phyloP scores from a whole-genome alignment of 1,284 basidiomycete species.

The Rhodotorula sp. region DNA sequence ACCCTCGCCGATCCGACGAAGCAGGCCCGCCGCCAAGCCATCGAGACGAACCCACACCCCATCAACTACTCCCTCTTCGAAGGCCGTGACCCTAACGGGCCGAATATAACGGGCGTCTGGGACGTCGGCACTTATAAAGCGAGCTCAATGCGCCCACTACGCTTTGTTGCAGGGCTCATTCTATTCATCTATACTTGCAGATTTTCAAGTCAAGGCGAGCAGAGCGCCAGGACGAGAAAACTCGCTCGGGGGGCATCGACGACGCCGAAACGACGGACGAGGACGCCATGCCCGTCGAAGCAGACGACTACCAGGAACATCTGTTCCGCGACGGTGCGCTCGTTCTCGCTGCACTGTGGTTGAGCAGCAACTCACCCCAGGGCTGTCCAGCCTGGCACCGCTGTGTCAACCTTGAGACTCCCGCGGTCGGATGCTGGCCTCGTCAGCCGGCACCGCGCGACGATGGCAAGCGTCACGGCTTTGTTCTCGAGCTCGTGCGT shows the following conservation, averaged over 20 bases:
- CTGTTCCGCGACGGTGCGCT: constrained; percentile 8
- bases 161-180: not conserved
- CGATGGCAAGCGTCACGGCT: not conserved
- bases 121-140: constrained; percentile 25
- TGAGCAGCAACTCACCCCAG: not conserved
- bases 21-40: not conserved
- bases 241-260: not conserved
- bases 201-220: not conserved
- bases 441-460: not conserved
- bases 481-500: constrained; percentile 21
- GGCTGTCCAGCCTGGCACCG: not conserved
- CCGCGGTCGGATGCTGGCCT: not conserved
- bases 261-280: constrained; percentile 11
- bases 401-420: not conserved
- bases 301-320: constrained; percentile 15
- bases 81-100: not conserved
- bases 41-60: constrained; percentile 23
- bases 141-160: not conserved
- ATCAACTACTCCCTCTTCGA: constrained; percentile 23
- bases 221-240: not conserved
- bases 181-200: not conserved
- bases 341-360: no score
- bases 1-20: not conserved
- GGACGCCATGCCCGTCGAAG: not conserved
- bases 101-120: constrained; percentile 8